These are phyloP conservation scores for Helminthosporium solani DNA, from an alignment of 2,329 filamentous ascomycete genomes.

Conservation along the genomic window DNA sequence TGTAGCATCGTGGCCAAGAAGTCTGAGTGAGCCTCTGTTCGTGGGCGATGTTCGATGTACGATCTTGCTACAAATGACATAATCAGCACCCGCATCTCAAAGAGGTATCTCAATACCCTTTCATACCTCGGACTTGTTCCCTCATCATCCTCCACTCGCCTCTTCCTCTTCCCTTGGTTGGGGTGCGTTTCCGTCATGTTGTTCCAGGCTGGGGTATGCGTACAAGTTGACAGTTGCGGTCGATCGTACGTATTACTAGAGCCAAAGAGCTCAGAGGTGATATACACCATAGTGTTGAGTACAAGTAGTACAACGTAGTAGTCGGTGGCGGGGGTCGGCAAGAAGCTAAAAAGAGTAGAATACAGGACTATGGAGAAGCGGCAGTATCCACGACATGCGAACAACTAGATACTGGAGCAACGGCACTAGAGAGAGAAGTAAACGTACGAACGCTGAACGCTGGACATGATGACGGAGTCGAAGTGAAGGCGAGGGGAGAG, in stretches of 20 bases:
- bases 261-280: constrained; percentile 39
- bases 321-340: neutral
- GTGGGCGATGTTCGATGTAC: constrained; percentile 7
- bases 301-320: constrained; percentile 5
- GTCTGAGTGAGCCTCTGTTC: constrained; percentile 11
- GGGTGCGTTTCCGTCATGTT: constrained; percentile 23
- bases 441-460: neutral
- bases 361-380: neutral
- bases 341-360: neutral
- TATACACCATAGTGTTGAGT: constrained; percentile 36
- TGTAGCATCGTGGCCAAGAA: constrained; percentile 15
- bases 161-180: constrained; percentile 36
- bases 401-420: neutral
- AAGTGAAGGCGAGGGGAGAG: constrained; percentile 3
- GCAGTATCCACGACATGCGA: neutral
- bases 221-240: constrained; percentile 6
- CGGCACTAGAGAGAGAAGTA: constrained; percentile 1
- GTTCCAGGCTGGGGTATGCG: constrained; percentile 12
- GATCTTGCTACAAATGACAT: neutral
- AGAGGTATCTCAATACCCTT: neutral
- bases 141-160: constrained; percentile 17
- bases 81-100: constrained; percentile 4
- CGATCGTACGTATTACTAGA: constrained; percentile 16
- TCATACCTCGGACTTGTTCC: constrained; percentile 17
- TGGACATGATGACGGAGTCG: neutral